A percentile compares a stretch with the other conserved stretches of the same genome.
Evolutionary conservation across 2,329 filamentous ascomycete species (phyloP).

Genomic region (Chaetothyriales sp.): DNA sequence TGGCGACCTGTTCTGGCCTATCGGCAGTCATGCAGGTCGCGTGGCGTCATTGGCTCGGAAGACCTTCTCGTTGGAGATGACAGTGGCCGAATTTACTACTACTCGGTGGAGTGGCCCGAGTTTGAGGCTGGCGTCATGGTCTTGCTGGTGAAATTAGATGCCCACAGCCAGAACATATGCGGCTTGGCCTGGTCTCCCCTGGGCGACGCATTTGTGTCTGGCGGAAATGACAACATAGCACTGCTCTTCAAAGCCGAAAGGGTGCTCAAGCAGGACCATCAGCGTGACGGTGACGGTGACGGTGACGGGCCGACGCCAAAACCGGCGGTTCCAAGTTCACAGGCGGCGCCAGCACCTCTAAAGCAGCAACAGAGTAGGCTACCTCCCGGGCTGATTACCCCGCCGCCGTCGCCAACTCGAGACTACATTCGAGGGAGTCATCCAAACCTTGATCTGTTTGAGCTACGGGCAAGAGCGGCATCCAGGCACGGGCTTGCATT

Average conservation of each 20-base stretch:
- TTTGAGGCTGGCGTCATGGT: constrained; percentile 50
- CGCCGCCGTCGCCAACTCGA: constrained; percentile 3
- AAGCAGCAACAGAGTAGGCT: neutral
- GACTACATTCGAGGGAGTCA: neutral
- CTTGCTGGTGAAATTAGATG: constrained; percentile 59
- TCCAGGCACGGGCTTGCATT: neutral
- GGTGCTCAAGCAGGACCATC: constrained; percentile 30
- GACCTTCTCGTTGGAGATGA: constrained; percentile 82
- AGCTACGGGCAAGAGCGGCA: neutral
- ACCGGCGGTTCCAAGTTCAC: neutral
- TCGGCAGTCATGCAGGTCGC: constrained; percentile 35
- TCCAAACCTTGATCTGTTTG: neutral
- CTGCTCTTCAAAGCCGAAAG: constrained; percentile 61
- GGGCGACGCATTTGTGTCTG: constrained; percentile 66
- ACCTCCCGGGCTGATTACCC: constrained; percentile 1
- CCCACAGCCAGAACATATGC: constrained; percentile 83
- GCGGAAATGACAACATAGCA: constrained; percentile 85
- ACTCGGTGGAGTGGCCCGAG: constrained; percentile 70
- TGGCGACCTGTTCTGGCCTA: constrained; percentile 56
- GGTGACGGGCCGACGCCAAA: constrained; percentile 2
- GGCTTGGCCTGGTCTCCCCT: constrained; percentile 77
- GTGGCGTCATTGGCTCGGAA: constrained; percentile 48
- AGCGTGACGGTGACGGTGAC: neutral
- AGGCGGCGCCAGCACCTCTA: neutral
- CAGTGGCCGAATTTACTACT: constrained; percentile 69